phyloP scores from a whole-genome alignment of 441 rosid species.

The Euphorbia schlechtendalii region DNA sequence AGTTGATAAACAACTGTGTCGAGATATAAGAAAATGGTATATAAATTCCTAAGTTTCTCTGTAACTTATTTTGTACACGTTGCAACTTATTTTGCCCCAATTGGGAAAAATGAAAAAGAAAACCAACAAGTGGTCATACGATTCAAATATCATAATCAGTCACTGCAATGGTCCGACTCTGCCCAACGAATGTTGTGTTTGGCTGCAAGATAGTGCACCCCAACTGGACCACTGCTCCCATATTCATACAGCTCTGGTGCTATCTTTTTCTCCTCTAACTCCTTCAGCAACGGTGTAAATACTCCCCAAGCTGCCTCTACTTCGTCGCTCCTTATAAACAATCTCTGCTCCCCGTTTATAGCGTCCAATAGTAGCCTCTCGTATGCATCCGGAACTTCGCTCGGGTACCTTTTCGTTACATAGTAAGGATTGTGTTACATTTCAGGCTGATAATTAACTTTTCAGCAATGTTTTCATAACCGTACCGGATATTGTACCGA shows the following conservation, averaged over 20 bases:
- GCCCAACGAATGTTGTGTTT: conserved; percentile 90
- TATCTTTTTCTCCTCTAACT: conserved; percentile 61
- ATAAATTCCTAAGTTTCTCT: no score
- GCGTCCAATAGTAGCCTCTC: conserved; percentile 90
- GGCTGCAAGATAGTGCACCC: conserved; percentile 89
- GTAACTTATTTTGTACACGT: no score
- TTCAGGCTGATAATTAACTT: no score
- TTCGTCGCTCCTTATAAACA: conserved; percentile 91
- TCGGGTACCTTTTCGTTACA: conserved; percentile 50
- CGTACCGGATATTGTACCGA: no score
- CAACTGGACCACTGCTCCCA: conserved; percentile 91
- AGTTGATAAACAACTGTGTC: no score
- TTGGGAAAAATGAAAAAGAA: neutral
- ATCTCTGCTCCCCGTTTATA: conserved; percentile 74
- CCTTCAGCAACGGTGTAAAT: conserved; percentile 72
- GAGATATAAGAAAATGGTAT: no score
- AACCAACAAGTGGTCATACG: neutral
- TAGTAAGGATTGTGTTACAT: no score
- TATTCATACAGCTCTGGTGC: conserved; percentile 79
- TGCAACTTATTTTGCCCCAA: neutral
- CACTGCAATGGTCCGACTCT: conserved; percentile 44
- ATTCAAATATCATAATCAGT: no score
- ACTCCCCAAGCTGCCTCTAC: conserved; percentile 87
- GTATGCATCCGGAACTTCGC: conserved; percentile 83
- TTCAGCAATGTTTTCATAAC: no score